Percentiles rank a stretch among this genome's conserved stretches.
Evolutionary conservation across 2,329 filamentous ascomycete species (phyloP).

Genomic region (Fusarium nematophilum): DNA sequence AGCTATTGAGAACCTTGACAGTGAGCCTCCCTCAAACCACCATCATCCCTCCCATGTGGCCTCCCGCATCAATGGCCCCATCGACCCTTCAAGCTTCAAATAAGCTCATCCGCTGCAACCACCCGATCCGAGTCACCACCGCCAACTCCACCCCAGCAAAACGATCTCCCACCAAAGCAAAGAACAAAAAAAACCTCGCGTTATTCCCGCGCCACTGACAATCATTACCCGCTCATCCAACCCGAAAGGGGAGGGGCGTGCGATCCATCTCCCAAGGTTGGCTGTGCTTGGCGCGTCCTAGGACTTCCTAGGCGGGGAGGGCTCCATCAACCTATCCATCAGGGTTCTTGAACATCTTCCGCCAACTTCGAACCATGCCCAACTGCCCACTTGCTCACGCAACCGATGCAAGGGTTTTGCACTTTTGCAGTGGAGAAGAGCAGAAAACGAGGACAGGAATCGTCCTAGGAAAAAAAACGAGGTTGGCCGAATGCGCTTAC

Average conservation of each 20-base stretch:
- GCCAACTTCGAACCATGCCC: not conserved
- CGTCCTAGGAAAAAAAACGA: not conserved
- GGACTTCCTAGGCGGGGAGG: not conserved
- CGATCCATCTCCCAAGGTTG: not conserved
- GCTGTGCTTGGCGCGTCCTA: slow-evolving; percentile 12
- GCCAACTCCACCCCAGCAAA: too few relatives aligned
- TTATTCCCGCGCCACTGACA: slow-evolving; percentile 4
- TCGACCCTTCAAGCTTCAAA: slow-evolving; percentile 18
- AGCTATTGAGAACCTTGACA: not conserved
- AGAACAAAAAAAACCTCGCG: slow-evolving; percentile 22
- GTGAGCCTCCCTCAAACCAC: too few relatives aligned
- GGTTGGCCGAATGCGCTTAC: not conserved
- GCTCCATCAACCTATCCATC: slow-evolving; percentile 36
- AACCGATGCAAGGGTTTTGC: not conserved
- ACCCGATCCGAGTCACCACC: too few relatives aligned
- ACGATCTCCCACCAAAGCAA: too few relatives aligned
- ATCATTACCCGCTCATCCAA: not conserved
- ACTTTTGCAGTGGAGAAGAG: slow-evolving; percentile 7
- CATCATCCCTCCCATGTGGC: too few relatives aligned
- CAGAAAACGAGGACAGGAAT: not conserved
- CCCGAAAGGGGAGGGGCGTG: not conserved
- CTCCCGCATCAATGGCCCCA: not conserved
- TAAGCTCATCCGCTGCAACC: slow-evolving; percentile 3
- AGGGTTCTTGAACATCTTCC: slow-evolving; percentile 32
- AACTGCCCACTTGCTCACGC: slow-evolving; percentile 10